Percentiles rank a stretch among this genome's conserved stretches.
phyloP scores from a whole-genome alignment of 306 rosid genomes.

The Gastrolobium bilobum region DNA sequence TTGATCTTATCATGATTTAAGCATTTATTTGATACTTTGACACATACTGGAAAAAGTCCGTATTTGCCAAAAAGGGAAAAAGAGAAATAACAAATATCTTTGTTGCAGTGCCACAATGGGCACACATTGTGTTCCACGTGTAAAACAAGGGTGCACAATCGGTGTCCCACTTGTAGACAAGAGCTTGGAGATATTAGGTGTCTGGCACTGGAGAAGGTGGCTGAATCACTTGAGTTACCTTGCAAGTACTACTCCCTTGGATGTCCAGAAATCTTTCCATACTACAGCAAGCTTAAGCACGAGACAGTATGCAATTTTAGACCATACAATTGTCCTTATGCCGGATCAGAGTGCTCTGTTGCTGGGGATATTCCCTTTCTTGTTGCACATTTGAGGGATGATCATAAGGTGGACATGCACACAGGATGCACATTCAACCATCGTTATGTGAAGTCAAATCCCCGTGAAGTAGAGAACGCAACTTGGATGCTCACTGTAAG shows the following conservation, averaged over 20 bases:
- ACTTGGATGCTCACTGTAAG: slow-evolving; percentile 98
- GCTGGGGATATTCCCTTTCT: slow-evolving; percentile 86
- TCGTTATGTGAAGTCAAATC: slow-evolving; percentile 92
- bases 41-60: neutral
- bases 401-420: slow-evolving; percentile 96
- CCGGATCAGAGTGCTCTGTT: slow-evolving; percentile 86
- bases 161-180: slow-evolving; percentile 94
- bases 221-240: slow-evolving; percentile 87
- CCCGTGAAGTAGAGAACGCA: slow-evolving; percentile 94
- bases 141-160: slow-evolving; percentile 90
- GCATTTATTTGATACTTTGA: slow-evolving; percentile 1
- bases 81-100: slow-evolving; percentile 34
- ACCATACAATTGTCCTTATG: slow-evolving; percentile 90
- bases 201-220: slow-evolving; percentile 91
- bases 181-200: slow-evolving; percentile 97
- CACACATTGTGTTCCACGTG: slow-evolving; percentile 91
- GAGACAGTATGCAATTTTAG: slow-evolving; percentile 84
- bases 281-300: slow-evolving; percentile 89
- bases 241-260: slow-evolving; percentile 86
- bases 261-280: slow-evolving; percentile 88
- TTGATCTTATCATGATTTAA: neutral
- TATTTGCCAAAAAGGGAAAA: neutral
- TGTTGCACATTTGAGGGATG: slow-evolving; percentile 85
- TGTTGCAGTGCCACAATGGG: slow-evolving; percentile 90
- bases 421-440: slow-evolving; percentile 93